These are phyloP conservation scores for Salix udensis DNA, from an alignment of 345 rosid species.

Conservation along the genomic window DNA sequence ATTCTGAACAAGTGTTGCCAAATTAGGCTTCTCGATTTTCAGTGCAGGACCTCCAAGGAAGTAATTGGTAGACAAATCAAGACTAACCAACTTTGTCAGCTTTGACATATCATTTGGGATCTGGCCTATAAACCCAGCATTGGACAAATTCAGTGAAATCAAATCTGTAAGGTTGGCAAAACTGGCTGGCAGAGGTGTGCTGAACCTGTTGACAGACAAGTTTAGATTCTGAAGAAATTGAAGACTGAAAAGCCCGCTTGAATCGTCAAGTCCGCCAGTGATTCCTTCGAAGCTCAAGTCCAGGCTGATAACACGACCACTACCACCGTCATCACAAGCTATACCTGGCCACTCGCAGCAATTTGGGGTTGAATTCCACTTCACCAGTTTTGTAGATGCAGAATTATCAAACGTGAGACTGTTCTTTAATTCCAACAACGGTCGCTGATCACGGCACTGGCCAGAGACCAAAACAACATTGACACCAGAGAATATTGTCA, in stretches of 20 bases:
- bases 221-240: slow-evolving; percentile 35
- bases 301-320: slow-evolving; percentile 33
- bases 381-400: slow-evolving; percentile 12
- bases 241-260: slow-evolving; percentile 38
- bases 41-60: not conserved
- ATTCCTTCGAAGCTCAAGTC: slow-evolving; percentile 38
- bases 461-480: slow-evolving; percentile 17
- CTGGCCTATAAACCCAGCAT: slow-evolving; percentile 39
- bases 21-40: slow-evolving; percentile 34
- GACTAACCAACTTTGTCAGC: slow-evolving; percentile 35
- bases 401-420: slow-evolving; percentile 13
- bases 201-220: slow-evolving; percentile 37
- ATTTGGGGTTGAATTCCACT: slow-evolving; percentile 28
- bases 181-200: slow-evolving; percentile 15
- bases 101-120: slow-evolving; percentile 34
- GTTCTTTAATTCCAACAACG: slow-evolving; percentile 31
- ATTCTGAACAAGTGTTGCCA: slow-evolving; percentile 18
- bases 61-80: slow-evolving; percentile 36
- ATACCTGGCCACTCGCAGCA: slow-evolving; percentile 48
- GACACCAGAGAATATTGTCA: not conserved
- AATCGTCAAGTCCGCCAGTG: slow-evolving; percentile 26
- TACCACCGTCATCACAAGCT: slow-evolving; percentile 31
- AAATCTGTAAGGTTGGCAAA: slow-evolving; percentile 32
- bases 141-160: slow-evolving; percentile 35
- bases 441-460: slow-evolving; percentile 38